phyloP scores from a whole-genome alignment of 805 yeast genomes.

The Yarrowia hollandica region DNA sequence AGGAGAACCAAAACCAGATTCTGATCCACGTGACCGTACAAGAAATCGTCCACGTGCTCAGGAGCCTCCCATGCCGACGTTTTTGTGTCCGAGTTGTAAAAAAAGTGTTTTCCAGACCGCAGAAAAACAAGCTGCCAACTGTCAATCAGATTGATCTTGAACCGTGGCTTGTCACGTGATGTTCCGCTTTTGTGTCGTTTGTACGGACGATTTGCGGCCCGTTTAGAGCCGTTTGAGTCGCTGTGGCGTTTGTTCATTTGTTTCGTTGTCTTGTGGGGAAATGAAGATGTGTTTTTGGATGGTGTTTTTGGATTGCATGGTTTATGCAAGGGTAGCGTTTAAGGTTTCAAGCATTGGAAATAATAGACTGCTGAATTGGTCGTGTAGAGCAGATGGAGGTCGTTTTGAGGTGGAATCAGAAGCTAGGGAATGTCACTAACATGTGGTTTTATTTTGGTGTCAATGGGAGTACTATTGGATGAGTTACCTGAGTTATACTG shows the following conservation, averaged over 20 bases:
- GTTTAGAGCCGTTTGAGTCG: not conserved
- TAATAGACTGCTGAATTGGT: not conserved
- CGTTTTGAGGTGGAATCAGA: no score
- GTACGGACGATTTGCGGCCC: not conserved
- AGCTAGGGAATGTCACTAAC: no score
- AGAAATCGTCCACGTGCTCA: slow-evolving; percentile 35
- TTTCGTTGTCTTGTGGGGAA: not conserved
- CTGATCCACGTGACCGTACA: slow-evolving; percentile 40
- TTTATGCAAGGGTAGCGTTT: not conserved
- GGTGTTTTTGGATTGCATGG: slow-evolving; percentile 2
- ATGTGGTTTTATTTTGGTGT: no score
- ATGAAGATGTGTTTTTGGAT: not conserved
- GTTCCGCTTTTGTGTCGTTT: not conserved
- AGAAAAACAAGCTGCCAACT: slow-evolving; percentile 49
- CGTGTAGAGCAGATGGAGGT: no score
- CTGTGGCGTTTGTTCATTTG: slow-evolving; percentile 17
- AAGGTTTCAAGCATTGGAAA: no score
- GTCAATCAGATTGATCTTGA: slow-evolving; percentile 29
- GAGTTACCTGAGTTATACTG: no score
- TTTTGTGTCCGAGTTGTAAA: slow-evolving; percentile 40
- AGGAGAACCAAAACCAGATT: slow-evolving; percentile 41
- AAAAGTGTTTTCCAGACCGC: slow-evolving; percentile 48
- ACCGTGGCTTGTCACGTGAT: slow-evolving; percentile 31
- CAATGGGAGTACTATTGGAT: no score
- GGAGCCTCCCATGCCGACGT: slow-evolving; percentile 45